These are phyloP conservation scores for Candida piceae DNA, from an alignment of 805 yeast genomes.

Conservation along the genomic window DNA sequence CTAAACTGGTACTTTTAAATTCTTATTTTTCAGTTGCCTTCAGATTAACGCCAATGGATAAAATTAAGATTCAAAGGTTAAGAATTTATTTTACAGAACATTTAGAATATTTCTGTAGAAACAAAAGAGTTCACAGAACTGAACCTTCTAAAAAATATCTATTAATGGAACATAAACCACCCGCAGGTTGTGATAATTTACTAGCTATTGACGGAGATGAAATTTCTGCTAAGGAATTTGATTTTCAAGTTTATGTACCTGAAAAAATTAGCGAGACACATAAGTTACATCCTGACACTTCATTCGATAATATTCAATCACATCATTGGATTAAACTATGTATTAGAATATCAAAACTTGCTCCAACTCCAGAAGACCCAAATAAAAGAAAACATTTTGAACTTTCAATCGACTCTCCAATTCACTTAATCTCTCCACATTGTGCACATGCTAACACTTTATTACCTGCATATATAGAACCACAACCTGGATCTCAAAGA, in stretches of 20 bases:
- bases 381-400: constrained; percentile 84
- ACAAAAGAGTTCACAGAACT: constrained; percentile 83
- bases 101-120: constrained; percentile 81
- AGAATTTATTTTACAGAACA: constrained; percentile 85
- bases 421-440: constrained; percentile 68
- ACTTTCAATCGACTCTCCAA: constrained; percentile 91
- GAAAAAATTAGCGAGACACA: constrained; percentile 51
- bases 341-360: constrained; percentile 66
- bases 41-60: constrained; percentile 79
- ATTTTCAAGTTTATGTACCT: constrained; percentile 84
- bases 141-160: constrained; percentile 84
- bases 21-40: constrained; percentile 81
- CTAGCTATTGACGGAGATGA: constrained; percentile 42
- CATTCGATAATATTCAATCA: constrained; percentile 71
- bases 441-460: constrained; percentile 80
- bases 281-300: constrained; percentile 79
- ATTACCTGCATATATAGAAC: constrained; percentile 76
- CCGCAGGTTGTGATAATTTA: constrained; percentile 42
- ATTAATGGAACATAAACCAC: constrained; percentile 74
- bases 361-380: constrained; percentile 40
- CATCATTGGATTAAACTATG: constrained; percentile 96
- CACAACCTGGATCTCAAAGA: no score
- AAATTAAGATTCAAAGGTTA: constrained; percentile 80
- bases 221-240: constrained; percentile 71
- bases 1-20: constrained; percentile 82